phyloP scores from a whole-genome alignment of 345 rosid genomes.

The Rhizophora apiculata region DNA sequence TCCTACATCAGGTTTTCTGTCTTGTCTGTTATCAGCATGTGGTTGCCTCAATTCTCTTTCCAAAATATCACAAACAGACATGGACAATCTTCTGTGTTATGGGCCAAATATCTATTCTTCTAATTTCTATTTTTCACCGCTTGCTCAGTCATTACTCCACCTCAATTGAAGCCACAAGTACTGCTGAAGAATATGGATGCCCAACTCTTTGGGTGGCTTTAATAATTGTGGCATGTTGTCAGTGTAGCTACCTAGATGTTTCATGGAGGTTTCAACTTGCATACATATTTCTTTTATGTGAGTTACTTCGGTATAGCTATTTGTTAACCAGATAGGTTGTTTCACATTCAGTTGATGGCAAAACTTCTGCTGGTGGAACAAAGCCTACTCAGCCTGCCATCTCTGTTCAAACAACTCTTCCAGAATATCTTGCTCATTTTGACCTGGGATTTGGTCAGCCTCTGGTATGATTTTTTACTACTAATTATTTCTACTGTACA shows the following conservation, averaged over 20 bases:
- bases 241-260: neutral
- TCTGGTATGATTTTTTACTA: conserved; percentile 38
- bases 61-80: neutral
- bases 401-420: conserved; percentile 47
- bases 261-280: neutral
- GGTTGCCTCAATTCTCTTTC: too few species aligned
- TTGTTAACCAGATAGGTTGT: conserved; percentile 11
- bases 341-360: conserved; percentile 49
- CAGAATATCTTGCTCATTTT: conserved; percentile 43
- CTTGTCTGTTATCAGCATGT: too few species aligned
- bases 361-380: conserved; percentile 43
- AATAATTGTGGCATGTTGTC: too few species aligned
- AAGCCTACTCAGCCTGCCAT: conserved; percentile 44
- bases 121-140: neutral
- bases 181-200: too few species aligned
- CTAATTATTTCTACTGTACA: neutral
- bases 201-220: too few species aligned
- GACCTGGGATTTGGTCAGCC: conserved; percentile 72
- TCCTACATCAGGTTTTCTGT: neutral
- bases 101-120: neutral
- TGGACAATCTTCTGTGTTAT: neutral
- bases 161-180: too few species aligned
- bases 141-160: neutral
- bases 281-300: neutral
- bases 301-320: conserved; percentile 2